Evolutionary conservation across 164 flowering plant species (phyloP).

Genomic region (Sextonia rubra): DNA sequence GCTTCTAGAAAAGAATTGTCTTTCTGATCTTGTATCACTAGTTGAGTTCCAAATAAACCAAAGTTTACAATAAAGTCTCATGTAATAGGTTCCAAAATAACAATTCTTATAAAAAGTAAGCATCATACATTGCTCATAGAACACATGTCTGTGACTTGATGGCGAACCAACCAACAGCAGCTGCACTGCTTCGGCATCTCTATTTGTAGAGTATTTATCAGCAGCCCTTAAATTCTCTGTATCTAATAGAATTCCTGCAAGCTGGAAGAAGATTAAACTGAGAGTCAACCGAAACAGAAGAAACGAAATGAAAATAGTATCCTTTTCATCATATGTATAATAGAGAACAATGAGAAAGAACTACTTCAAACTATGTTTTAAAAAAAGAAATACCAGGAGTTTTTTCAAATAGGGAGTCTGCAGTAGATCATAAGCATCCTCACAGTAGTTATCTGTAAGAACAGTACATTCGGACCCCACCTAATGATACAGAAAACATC

Average conservation of each 20-base stretch:
- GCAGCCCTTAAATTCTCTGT: slow-evolving; percentile 48
- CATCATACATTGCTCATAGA: slow-evolving; percentile 53
- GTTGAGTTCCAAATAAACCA: neutral
- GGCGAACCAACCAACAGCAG: slow-evolving; percentile 56
- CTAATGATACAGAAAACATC: slow-evolving; percentile 22
- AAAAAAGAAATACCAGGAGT: slow-evolving; percentile 40
- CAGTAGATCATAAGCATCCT: slow-evolving; percentile 73
- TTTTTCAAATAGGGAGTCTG: slow-evolving; percentile 49
- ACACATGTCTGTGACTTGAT: slow-evolving; percentile 42
- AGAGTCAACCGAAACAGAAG: neutral
- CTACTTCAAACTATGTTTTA: neutral
- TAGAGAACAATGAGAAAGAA: neutral
- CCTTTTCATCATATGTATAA: neutral
- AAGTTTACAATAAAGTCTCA: neutral
- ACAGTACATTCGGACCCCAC: slow-evolving; percentile 63
- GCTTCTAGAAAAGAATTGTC: slow-evolving; percentile 43
- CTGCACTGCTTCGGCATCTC: slow-evolving; percentile 74
- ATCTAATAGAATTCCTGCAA: slow-evolving; percentile 66
- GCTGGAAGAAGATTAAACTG: slow-evolving; percentile 28
- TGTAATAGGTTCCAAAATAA: neutral
- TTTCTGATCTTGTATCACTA: slow-evolving; percentile 55
- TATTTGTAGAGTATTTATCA: slow-evolving; percentile 36
- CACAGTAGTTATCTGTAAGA: slow-evolving; percentile 78
- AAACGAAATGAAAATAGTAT: neutral
- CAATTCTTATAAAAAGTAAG: neutral